Conservation (phyloP, 805 yeast species). For the Kuraishia hungarica region DNA sequence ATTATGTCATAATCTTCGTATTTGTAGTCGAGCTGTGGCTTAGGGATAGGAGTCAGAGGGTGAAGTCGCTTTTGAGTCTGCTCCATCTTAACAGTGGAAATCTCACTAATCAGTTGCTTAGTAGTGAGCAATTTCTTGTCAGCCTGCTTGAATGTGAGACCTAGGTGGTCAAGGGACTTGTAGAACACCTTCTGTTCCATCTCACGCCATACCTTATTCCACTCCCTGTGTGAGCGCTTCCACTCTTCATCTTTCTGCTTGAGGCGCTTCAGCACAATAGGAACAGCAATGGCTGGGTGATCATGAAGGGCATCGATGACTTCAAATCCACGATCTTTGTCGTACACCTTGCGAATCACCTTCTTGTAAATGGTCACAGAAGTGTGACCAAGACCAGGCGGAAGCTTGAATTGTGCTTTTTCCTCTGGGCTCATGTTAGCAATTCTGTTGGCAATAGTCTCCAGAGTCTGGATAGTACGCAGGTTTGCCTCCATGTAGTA, state of each 20-base stretch:
- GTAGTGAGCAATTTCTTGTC: constrained; percentile 89
- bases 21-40: constrained; percentile 49
- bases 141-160: constrained; percentile 92
- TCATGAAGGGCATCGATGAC: constrained; percentile 94
- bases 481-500: constrained; percentile 91
- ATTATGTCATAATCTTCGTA: constrained; percentile 63
- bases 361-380: constrained; percentile 89
- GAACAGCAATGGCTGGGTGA: constrained; percentile 91
- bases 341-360: constrained; percentile 87
- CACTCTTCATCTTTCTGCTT: constrained; percentile 99
- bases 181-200: constrained; percentile 91
- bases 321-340: constrained; percentile 90
- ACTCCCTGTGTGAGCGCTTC: constrained; percentile 95
- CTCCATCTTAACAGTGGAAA: constrained; percentile 86
- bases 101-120: constrained; percentile 83
- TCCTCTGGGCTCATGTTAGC: constrained; percentile 92
- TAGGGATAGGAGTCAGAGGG: constrained; percentile 83
- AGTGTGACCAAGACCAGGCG: constrained; percentile 89
- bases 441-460: constrained; percentile 88
- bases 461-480: constrained; percentile 91
- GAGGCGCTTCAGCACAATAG: constrained; percentile 82
- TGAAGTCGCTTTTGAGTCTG: constrained; percentile 80
- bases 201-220: constrained; percentile 99
- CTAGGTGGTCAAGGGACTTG: constrained; percentile 91
- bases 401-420: constrained; percentile 75